phyloP scores from a whole-genome alignment of 169 alveolate genomes.

The Sarcocystis neurona region DNA sequence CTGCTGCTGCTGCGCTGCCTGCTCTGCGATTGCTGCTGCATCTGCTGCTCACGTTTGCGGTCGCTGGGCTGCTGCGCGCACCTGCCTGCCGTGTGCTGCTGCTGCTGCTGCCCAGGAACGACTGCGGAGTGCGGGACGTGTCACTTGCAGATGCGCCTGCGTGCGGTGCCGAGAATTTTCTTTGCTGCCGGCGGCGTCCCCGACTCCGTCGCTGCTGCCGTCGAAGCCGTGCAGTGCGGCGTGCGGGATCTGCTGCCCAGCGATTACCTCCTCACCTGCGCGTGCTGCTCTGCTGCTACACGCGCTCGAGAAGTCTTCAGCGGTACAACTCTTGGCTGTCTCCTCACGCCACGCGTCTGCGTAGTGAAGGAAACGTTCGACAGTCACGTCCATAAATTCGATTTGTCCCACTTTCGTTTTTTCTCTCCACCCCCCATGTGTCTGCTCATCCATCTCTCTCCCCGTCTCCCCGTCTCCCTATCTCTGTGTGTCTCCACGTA shows the following conservation, averaged over 20 bases:
- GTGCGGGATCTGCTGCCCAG: slow-evolving; percentile 60
- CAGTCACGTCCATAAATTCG: too few species aligned
- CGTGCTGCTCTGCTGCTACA: slow-evolving; percentile 55
- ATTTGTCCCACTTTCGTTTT: too few species aligned
- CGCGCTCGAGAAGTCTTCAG: slow-evolving; percentile 40
- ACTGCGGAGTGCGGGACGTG: slow-evolving; percentile 54
- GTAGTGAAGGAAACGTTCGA: too few species aligned
- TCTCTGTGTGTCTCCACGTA: too few species aligned
- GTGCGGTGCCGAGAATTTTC: slow-evolving; percentile 31
- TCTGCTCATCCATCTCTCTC: too few species aligned
- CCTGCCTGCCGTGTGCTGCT: neutral
- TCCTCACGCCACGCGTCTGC: too few species aligned
- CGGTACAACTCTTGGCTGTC: too few species aligned
- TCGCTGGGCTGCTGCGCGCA: neutral
- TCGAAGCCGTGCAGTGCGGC: slow-evolving; percentile 8
- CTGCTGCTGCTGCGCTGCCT: too few species aligned
- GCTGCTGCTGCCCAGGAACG: slow-evolving; percentile 37
- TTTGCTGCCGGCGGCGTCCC: slow-evolving; percentile 17
- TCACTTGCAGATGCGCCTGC: slow-evolving; percentile 48
- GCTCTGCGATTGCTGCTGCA: too few species aligned
- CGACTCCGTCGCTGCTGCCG: slow-evolving; percentile 30
- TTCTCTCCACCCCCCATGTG: too few species aligned
- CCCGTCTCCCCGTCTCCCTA: too few species aligned
- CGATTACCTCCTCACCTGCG: slow-evolving; percentile 54
- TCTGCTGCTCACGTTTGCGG: too few species aligned